phyloP scores from a whole-genome alignment of 768 basidiomycete species.

The Lentinula edodes region DNA sequence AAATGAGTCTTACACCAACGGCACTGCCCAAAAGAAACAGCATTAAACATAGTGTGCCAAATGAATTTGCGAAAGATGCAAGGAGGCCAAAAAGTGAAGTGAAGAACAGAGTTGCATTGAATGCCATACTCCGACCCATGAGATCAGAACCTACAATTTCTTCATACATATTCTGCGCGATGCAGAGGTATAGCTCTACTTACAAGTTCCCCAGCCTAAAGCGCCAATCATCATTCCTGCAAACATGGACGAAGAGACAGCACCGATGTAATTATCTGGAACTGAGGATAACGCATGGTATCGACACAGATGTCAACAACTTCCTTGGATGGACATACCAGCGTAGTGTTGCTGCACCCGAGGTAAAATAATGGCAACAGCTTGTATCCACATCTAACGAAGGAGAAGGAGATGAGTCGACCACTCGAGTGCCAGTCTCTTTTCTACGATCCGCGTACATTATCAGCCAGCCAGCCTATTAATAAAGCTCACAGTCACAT shows the following conservation, averaged over 20 bases:
- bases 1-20: conserved; percentile 64
- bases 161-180: background rate
- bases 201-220: conserved; percentile 87
- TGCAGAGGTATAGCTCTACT: conserved; percentile 16
- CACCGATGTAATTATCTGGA: conserved; percentile 71
- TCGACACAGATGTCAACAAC: background rate
- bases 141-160: conserved; percentile 65
- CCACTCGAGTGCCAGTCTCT: background rate
- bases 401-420: conserved; percentile 18
- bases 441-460: conserved; percentile 43
- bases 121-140: conserved; percentile 82
- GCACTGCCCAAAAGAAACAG: conserved; percentile 90
- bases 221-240: conserved; percentile 98
- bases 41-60: conserved; percentile 60
- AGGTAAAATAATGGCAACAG: conserved; percentile 91
- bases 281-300: conserved; percentile 32
- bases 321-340: conserved; percentile 31
- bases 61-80: conserved; percentile 69
- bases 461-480: conserved; percentile 90
- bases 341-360: conserved; percentile 87
- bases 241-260: conserved; percentile 84
- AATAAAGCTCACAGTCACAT: background rate
- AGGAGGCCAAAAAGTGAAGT: conserved; percentile 84
- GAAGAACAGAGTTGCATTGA: conserved; percentile 89
- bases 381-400: conserved; percentile 88